These are phyloP conservation scores for Rossbeevera mucosa DNA, from an alignment of 768 basidiomycete species.

Conservation along the genomic window DNA sequence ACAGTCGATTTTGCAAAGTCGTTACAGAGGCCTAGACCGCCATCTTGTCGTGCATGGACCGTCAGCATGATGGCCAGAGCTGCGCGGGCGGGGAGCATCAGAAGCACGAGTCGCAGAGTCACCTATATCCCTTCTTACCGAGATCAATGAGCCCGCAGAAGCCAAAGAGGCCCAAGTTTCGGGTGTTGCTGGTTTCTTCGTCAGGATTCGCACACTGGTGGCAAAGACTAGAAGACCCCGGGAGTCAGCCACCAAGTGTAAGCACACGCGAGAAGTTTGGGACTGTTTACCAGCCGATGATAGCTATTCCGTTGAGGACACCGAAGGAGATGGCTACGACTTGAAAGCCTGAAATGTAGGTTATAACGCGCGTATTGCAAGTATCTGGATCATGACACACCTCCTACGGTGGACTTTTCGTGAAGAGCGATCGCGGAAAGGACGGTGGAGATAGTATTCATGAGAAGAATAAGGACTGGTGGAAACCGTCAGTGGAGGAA, in stretches of 20 bases:
- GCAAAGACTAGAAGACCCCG: constrained; percentile 8
- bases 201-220: constrained; percentile 8
- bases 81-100: constrained; percentile 7
- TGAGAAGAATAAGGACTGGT: constrained; percentile 16
- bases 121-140: constrained; percentile 17
- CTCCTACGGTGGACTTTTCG: constrained; percentile 20
- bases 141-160: constrained; percentile 14
- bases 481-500: not conserved
- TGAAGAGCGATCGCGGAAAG: constrained; percentile 18
- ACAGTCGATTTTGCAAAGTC: constrained; percentile 25
- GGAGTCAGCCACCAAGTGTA: not conserved
- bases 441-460: constrained; percentile 10
- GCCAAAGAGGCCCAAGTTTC: constrained; percentile 22
- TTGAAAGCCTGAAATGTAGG: constrained; percentile 19
- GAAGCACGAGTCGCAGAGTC: not conserved
- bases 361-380: not conserved
- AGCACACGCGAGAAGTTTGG: not conserved
- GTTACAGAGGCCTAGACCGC: constrained; percentile 20
- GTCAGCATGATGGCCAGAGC: constrained; percentile 23
- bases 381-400: constrained; percentile 10
- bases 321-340: constrained; percentile 11
- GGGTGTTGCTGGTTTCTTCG: constrained; percentile 20
- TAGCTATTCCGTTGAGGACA: constrained; percentile 7
- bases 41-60: constrained; percentile 23
- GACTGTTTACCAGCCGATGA: constrained; percentile 20